Base-by-base conservation (phyloP, 2,329 filamentous ascomycete genomes). In the Akanthomyces uredinophilus region DNA sequence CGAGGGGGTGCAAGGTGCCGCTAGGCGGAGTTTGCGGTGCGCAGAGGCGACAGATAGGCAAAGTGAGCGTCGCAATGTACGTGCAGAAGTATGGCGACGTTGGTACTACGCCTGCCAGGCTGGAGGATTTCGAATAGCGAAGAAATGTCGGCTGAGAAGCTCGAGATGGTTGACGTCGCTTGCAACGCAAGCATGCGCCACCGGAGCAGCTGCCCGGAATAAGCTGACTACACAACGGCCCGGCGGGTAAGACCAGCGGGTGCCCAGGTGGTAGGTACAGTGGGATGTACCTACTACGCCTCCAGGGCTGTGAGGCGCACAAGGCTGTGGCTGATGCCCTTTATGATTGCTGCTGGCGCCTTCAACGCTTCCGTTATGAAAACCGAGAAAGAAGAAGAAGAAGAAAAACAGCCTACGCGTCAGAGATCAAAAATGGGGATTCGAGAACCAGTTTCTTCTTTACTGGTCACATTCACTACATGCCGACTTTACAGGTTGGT, bases 121-220 rank as follows among this genome's bases (percentile, higher is more conserved):
- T 27, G 32, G 29, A 39, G 37, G 29, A 27, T 60, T 41, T 54
- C 27, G 29, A 27, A 43, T 37, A 29, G 29, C 27, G 29, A 29
- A 29, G 46, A 20, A 51, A 47, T 18, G 39, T 39, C 47, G 58
- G 37, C 47, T 39, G 49, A 51, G 47, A 29, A 60, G 58, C 58
- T 60, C 7, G 47, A 22, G 49, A n/a, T 35, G 57, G 50, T 47
- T 53, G 58, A 60, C 58, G 50, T 47, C 24, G 51, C 32, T 20
- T 39, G 59, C 51, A 37, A 61, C 59, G 24, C 51, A 55, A 43
- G 43, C 51, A 61, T 43, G 51, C 59, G 51, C 59, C 32, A 55
- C 59, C 37, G n/a, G 18, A 27, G n/a, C 22, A 8, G 8, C 24
- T 32, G 27, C 16, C 39, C 32, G 46, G 47, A 44, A 46, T 53